These are phyloP conservation scores for Albizia julibrissin DNA, from an alignment of 306 rosid species.

Conservation along the genomic window DNA sequence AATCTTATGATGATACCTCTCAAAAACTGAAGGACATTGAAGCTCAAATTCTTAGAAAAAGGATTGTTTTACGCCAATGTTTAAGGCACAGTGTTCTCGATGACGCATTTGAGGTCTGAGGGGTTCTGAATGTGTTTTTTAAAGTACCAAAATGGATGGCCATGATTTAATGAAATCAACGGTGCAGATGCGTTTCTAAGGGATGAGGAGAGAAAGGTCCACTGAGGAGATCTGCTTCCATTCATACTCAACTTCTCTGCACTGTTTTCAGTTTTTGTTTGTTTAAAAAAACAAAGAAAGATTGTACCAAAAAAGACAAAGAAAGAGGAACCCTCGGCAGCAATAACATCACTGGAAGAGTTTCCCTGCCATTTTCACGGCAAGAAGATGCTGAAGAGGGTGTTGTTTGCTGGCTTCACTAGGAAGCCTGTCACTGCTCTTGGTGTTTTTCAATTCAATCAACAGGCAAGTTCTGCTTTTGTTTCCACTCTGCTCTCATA, in stretches of 20 bases:
- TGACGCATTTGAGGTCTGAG: too few species aligned
- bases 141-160: too few species aligned
- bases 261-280: too few species aligned
- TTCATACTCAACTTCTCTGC: too few species aligned
- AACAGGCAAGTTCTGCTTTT: constrained; percentile 37
- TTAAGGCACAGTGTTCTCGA: too few species aligned
- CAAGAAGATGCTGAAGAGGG: constrained; percentile 45
- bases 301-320: too few species aligned
- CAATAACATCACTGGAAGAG: not conserved
- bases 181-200: too few species aligned
- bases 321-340: not conserved
- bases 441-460: constrained; percentile 54
- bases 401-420: constrained; percentile 37
- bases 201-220: too few species aligned
- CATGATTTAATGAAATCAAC: too few species aligned
- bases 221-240: too few species aligned
- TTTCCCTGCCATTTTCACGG: not conserved
- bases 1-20: constrained; percentile 50
- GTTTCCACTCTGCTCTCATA: not conserved
- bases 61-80: constrained; percentile 87
- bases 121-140: too few species aligned
- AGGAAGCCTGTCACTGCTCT: constrained; percentile 22
- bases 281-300: too few species aligned
- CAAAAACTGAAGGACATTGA: constrained; percentile 81
- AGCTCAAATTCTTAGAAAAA: constrained; percentile 88